Evolutionary conservation across 2,329 filamentous ascomycete genomes (phyloP).

Genomic region (Lachnellula arida): DNA sequence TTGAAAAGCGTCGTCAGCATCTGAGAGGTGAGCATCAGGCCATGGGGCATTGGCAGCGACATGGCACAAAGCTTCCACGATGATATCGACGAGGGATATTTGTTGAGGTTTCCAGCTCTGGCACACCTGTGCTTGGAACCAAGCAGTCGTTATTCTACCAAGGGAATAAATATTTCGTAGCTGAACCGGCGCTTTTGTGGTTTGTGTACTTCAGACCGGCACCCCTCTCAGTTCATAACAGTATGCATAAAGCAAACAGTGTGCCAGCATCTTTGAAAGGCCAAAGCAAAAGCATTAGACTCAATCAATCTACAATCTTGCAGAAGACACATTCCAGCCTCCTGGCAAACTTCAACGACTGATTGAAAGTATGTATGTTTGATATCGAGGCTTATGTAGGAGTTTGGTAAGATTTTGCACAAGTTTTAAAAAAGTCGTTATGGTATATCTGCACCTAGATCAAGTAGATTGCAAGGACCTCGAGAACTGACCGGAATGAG

Average conservation of each 20-base stretch:
- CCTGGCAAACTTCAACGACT: background rate
- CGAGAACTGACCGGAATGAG: background rate
- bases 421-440: background rate
- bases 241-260: background rate
- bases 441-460: background rate
- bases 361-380: background rate
- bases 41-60: background rate
- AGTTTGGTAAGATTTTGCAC: background rate
- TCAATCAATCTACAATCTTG: background rate
- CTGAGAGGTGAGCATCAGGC: background rate
- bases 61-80: background rate
- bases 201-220: background rate
- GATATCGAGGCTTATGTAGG: background rate
- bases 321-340: background rate
- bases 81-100: background rate
- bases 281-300: background rate
- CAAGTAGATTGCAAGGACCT: background rate
- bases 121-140: background rate
- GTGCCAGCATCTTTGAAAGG: background rate
- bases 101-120: background rate
- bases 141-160: background rate
- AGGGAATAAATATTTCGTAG: too few relatives aligned
- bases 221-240: background rate
- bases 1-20: background rate
- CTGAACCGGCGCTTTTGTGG: background rate